Evolutionary conservation across 352 stramenopile genomes (phyloP), one percentile per base, ranked within the genome.

Genomic region (Peronospora belbahrii): DNA sequence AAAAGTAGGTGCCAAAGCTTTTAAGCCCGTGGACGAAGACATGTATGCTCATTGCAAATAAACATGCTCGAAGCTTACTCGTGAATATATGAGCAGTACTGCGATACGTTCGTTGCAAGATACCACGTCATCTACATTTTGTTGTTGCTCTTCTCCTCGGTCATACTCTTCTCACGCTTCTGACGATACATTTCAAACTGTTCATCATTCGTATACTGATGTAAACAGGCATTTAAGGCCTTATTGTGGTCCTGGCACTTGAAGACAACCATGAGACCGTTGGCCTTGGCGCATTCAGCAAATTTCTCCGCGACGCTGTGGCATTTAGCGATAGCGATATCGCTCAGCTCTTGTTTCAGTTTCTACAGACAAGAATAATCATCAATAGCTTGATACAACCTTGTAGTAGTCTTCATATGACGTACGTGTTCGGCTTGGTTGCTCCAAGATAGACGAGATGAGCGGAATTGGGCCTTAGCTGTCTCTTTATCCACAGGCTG

Each of bases 291-390:
- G 59, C 80, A 92, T 23, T 70, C 54, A 4, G 70, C 77, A 36
- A 92, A 88, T 45, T 78, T 58, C 40, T 68, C 59, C 2, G 74
- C 69, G 11, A 74, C 46, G 34, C 50, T 57, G 45, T 52, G 70
- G 65, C 80, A 92, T 46, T 89, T 92, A 57, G 68, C 50, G 53
- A 89, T 80, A 33, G 80, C 80, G 37, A 89, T 89, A 57, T 88
- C 75, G 48, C 75, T 88, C 38, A 89, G 62, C 47, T 92, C 73
- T 57, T 88, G 75, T 43, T 73, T 78, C 42, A 92, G 50, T 77
- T 85, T 86, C 78, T 90, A 14, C 24, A 43, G 13, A 36, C 20
- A 13, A 13, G 2, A 14, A 19, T 2, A 24, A 10, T 19, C 18
- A 42, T 19, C n/a, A 28, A 36, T 28, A 20, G 18, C 27, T 15